Evolutionary conservation across 2,329 filamentous ascomycete species (phyloP), one percentile per base, ranked within the genome.

Genomic region (Diaporthe sp.): DNA sequence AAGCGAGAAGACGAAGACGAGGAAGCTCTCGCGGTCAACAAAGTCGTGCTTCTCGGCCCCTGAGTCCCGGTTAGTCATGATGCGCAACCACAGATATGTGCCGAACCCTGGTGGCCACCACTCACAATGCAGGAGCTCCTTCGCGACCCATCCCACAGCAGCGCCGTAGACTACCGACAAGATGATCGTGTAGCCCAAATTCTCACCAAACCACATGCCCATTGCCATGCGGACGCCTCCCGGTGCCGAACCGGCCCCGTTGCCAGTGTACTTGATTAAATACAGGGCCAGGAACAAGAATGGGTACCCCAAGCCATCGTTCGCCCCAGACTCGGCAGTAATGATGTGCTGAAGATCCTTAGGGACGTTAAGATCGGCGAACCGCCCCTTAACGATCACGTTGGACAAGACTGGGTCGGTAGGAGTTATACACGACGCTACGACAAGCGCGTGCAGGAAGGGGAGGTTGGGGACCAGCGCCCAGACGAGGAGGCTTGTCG

Each of bases 341-440:
- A 95, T 94, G 79, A 95, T 94, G 78, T 93, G 92, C 85, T 98
- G 95, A 67, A 98, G 86, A 39, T 93, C 90, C 75, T 92, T 92
- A 0, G 96, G 95, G 25, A 98, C 93, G 82, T 98, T 97, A 80
- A 95, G 93, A 80, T 98, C 95, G 1, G 96, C 96, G 81, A 98
- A 98, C 80, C 94, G 96, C 44, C 95, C 95, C 86, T 98, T 98
- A 61, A 98, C 95, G 75, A 98, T 98, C 3, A 94, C 94, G 78
- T 97, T 96, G 22, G 94, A 96, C 51, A 98, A 84, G 1, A 98
- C 92, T 0, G 96, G 96, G 80, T 98, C 96, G 0, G 96, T 98
- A 0, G 95, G 96, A 3, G 96, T 97, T n/a, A 98, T 92, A 80
- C 95, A 98, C 0, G 95, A 94, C 1, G 92, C 95, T 15, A 98